A percentile compares a stretch with the other conserved stretches of the same genome.
Evolutionary conservation across 257 asterid genomes (phyloP).

Genomic region (Nicotiana attenuata): DNA sequence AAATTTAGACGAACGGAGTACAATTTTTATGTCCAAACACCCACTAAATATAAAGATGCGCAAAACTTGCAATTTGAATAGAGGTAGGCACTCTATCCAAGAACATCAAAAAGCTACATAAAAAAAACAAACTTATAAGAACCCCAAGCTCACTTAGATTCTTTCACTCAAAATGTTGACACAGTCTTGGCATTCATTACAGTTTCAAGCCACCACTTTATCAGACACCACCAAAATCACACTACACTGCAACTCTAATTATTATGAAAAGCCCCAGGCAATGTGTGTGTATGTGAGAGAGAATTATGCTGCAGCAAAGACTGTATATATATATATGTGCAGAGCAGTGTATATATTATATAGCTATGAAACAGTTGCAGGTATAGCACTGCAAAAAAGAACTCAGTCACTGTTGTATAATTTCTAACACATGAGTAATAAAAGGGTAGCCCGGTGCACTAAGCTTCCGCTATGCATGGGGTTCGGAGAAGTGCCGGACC

Average conservation of each 20-base stretch:
- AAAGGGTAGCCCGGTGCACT: no score
- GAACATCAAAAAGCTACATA: constrained; percentile 9
- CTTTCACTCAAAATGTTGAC: constrained; percentile 11
- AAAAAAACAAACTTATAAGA: neutral
- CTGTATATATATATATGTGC: neutral
- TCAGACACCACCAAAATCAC: constrained; percentile 19
- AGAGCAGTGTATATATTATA: neutral
- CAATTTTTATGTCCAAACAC: no score
- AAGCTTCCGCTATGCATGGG: no score
- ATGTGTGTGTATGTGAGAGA: constrained; percentile 19
- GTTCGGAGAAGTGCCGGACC: no score
- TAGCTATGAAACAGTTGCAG: neutral
- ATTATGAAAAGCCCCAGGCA: constrained; percentile 21
- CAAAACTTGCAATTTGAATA: no score
- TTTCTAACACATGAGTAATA: neutral
- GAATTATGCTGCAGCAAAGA: neutral
- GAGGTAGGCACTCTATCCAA: constrained; percentile 14
- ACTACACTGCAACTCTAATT: constrained; percentile 23
- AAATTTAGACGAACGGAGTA: no score
- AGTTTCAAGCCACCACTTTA: constrained; percentile 39
- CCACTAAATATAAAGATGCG: no score
- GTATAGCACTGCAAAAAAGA: neutral
- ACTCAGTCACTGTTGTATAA: neutral
- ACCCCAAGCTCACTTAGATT: constrained; percentile 1
- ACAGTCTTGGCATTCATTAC: constrained; percentile 27